Base-by-base conservation (phyloP, 2,329 filamentous ascomycete species). In the Arthrocladium fulminans region DNA sequence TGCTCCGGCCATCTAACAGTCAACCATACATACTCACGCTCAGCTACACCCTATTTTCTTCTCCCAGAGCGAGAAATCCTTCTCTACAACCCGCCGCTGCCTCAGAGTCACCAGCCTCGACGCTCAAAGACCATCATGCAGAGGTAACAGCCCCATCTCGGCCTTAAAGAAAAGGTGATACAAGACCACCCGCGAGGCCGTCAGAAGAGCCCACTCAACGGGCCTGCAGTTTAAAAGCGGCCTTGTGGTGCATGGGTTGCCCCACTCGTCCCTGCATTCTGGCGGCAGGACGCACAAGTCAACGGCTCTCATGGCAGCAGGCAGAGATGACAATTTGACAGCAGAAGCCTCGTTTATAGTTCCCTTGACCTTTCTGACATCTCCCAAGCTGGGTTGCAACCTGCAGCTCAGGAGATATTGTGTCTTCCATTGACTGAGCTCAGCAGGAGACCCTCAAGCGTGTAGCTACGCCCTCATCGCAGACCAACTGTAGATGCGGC, bases 271-370 rank as follows among this genome's bases (percentile, higher is more conserved):
- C 32, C 29, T 24, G 29, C 24, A 3, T 17, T 6, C 32, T 27
- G 24, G 17, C 19, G 32, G 29, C 19, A 19, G 13, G 20, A 32
- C 13, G 44, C 34, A 47, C 43, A 32, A 50, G 41, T 13, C 23
- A 24, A 50, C 42, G 38, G 39, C 43, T 46, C 32, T 29, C 47
- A 45, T 51, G 55, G 53, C 20, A 43, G 34, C 47, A 46, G 24
- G 48, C 55, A 57, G 53, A 55, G 53, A 55, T 55, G 53, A 51
- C 53, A 51, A 45, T 57, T 57, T 57, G 53, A 55, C 55, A 47
- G 32, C 44, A 34, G 44, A 47, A 20, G 44, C 44, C 44, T 47
- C 44, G 44, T 39, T 17, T 47, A 23, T 34, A 44, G 7, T 23
- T 44, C n/a, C 41, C n/a, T 43, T 12, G 3, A 12, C 19, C 4